Evolutionary conservation across 805 yeast genomes (phyloP).

Genomic region (Starmera dryadoides): DNA sequence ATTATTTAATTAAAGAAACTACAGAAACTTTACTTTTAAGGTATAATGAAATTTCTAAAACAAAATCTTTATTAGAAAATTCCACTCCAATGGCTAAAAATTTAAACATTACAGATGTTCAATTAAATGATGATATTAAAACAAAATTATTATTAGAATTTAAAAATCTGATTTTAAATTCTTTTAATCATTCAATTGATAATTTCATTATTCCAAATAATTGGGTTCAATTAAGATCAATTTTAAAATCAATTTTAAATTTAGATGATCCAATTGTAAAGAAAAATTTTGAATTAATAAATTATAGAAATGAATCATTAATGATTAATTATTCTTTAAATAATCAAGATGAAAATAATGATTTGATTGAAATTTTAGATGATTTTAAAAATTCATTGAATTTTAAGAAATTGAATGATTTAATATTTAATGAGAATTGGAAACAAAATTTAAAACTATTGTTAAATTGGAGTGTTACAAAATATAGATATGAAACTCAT

Average conservation of each 20-base stretch:
- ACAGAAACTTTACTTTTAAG: constrained; percentile 52
- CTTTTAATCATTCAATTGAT: constrained; percentile 32
- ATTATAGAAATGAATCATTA: constrained; percentile 65
- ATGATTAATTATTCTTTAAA: constrained; percentile 37
- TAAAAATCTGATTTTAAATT: constrained; percentile 21
- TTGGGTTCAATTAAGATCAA: constrained; percentile 49
- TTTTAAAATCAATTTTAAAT: constrained; percentile 35
- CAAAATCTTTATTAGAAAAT: constrained; percentile 27
- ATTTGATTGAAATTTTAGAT: constrained; percentile 31
- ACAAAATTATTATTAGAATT: constrained; percentile 19
- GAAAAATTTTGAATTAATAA: constrained; percentile 51
- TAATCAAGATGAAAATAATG: constrained; percentile 13
- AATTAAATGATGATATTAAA: constrained; percentile 25
- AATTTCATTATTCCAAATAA: constrained; percentile 56
- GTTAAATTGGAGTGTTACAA: constrained; percentile 33
- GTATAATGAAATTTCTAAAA: constrained; percentile 29
- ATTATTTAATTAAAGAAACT: constrained; percentile 55
- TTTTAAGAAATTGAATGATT: constrained; percentile 23
- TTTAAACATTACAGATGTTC: constrained; percentile 26
- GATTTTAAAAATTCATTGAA: constrained; percentile 23
- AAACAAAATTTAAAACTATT: constrained; percentile 27
- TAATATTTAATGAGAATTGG: constrained; percentile 23
- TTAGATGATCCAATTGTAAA: constrained; percentile 22
- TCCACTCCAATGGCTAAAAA: too few species aligned
- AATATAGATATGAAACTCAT: constrained; percentile 10